Evolutionary conservation across 2,329 filamentous ascomycete genomes (phyloP).

Genomic region (Sodiomyces alkalinus): DNA sequence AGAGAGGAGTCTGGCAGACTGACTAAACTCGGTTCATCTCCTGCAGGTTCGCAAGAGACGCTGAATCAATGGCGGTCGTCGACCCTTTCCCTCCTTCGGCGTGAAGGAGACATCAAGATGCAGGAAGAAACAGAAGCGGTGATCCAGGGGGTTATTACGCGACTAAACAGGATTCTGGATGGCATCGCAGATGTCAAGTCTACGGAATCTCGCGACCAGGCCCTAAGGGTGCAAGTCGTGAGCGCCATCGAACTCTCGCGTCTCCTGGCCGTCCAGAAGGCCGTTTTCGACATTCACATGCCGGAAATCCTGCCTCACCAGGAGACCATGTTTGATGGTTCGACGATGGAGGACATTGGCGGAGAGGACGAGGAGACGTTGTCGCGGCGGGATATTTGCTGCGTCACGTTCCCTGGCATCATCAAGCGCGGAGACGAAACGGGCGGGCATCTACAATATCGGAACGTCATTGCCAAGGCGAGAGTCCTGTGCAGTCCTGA

Average conservation of each 20-base stretch:
- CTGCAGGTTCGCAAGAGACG: conserved; percentile 29
- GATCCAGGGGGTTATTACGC: conserved; percentile 26
- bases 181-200: conserved; percentile 26
- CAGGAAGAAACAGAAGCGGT: conserved; percentile 27
- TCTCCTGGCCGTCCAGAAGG: conserved; percentile 41
- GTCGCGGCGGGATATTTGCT: conserved; percentile 36
- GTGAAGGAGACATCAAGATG: conserved; percentile 32
- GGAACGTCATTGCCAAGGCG: conserved; percentile 51
- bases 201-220: conserved; percentile 30
- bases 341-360: conserved; percentile 51
- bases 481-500: conserved; percentile 44
- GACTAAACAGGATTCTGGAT: conserved; percentile 33
- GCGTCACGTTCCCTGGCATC: conserved; percentile 49
- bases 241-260: conserved; percentile 41
- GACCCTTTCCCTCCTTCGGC: conserved; percentile 44
- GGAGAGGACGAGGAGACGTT: conserved; percentile 44
- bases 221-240: conserved; percentile 35
- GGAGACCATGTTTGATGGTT: conserved; percentile 37
- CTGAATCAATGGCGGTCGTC: conserved; percentile 52
- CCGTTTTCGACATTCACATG: conserved; percentile 40
- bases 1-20: too few relatives aligned
- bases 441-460: conserved; percentile 42
- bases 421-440: conserved; percentile 51
- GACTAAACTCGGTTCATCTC: neutral
- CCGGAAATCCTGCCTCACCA: conserved; percentile 37